Base-by-base conservation (phyloP, 2,329 filamentous ascomycete species). In the Aspergillus sp. region DNA sequence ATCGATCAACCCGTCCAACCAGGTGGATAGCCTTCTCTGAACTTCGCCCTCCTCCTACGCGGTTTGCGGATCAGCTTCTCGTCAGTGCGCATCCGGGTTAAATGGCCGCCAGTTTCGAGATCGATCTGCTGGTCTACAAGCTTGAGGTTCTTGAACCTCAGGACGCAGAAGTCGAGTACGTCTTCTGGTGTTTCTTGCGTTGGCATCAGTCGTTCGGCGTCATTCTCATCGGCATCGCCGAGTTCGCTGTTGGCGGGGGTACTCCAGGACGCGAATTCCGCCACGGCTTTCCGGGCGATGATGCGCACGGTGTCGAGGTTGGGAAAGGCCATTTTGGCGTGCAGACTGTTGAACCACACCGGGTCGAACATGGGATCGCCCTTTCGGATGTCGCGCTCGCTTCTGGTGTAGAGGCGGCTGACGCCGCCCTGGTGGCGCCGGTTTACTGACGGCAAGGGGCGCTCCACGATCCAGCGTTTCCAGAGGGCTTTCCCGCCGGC, bases 401-500 rank as follows among this genome's bases (percentile, higher is more conserved):
- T n/a, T 17, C 33, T 32, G 8, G 36, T 34, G 26, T 49, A 47
- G 4, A 58, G 41, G 8, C 49, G 48, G 4, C 33, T 33, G 22
- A 55, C 43, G n/a, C 55, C 55, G 11, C 50, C 52, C 37, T 45
- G 40, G 12, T 42, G 44, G 20, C 43, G 43, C 27, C 47, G 52
- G 17, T 33, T 37, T 20, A 37, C 22, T 5, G 40, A 31, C 0
- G 47, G 41, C 7, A 47, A 45, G 4, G 32, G 34, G 13, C 46
- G 46, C 26, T 54, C 47, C 20, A 58, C 41, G 32, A 65, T 69
- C 64, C 71, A 76, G 22, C 51, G 53, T 7, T 66, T 49, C 35
- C 71, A 69, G 20, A 76, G 42, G 3, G 45, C 53, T 35, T 58
- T 65, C 36, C 70, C 77, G 20, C 58, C 58, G 7, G 41, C 34